Base-by-base conservation (phyloP, 495 filamentous ascomycete species). In the Podospora fimiseda region DNA sequence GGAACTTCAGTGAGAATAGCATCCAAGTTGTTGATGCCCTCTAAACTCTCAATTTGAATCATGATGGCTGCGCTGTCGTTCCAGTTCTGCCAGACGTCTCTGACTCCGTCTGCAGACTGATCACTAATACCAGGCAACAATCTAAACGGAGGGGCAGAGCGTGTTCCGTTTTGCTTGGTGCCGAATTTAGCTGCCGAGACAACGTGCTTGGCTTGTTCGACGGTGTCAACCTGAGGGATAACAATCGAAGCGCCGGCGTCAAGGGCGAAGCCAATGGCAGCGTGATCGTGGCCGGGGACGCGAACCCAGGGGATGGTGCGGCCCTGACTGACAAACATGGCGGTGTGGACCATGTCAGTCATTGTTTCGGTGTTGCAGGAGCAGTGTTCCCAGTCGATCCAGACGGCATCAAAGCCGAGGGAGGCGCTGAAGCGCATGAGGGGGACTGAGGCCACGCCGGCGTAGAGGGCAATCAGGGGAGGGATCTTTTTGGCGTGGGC, bases 1-100 rank as follows among this genome's bases (percentile, higher is more conserved):
- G 73, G 66, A 18, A 63, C 60, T 33, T 58, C 69, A 21, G 70
- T 73, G 60, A 80, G 67, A 50, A 82, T 77, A 37, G 67, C 68
- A 50, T 75, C 69, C 22, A 84, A 67, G 64, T 83, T 80, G 47
- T 67, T 60, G 56, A 83, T 76, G 50, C 66, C 69, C 56, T 75
- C 76, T 46, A 79, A 64, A 23, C 76, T 62, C 56, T 81, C 72
- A 60, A 83, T 75, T 56, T 75, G 70, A 51, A 75, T 71, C 55
- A 70, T 67, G 51, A 76, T 56, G 21, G 72, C 71, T 8, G 73
- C 73, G 57, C 71, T 71, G 46, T 67, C 55, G 63, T 76, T 76
- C 39, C 69, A 33, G 52, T 66, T 70, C 44, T 65, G 52, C 55
- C 64, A 66, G 37, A 74, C 47, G 23, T 67, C 59, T 20, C 58